Conservation (phyloP, 208 protist species). For the Trypanosomatidae sp. region DNA sequence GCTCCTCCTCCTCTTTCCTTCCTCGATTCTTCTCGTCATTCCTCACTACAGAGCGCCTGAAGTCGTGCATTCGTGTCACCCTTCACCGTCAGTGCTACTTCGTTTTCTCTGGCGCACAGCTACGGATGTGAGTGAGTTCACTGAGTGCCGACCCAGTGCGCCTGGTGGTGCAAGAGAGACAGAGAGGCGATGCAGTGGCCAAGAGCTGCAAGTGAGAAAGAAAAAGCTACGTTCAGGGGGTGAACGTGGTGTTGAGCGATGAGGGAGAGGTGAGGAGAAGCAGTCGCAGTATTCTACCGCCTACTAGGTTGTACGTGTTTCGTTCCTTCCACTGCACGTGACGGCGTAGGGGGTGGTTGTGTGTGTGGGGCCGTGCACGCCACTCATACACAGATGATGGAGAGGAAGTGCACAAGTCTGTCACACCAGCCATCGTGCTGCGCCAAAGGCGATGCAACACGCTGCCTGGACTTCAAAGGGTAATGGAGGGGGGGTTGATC, state of each 20-base stretch:
- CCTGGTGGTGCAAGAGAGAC: not conserved
- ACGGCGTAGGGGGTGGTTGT: not conserved
- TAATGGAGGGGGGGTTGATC: not conserved
- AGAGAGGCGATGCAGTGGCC: not conserved
- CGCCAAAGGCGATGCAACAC: not conserved
- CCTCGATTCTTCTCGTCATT: not conserved
- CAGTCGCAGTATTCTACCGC: not conserved
- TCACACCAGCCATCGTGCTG: not conserved
- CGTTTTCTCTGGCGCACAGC: not conserved
- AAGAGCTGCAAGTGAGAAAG: not conserved
- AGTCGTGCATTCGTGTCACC: not conserved
- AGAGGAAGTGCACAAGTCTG: not conserved
- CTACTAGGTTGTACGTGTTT: conserved; percentile 3
- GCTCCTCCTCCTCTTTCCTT: not conserved
- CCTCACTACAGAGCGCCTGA: not conserved
- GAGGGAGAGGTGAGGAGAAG: not conserved
- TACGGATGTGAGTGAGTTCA: not conserved
- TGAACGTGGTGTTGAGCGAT: too few relatives aligned
- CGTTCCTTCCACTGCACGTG: not conserved
- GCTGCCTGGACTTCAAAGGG: not conserved
- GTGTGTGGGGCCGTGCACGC: not conserved
- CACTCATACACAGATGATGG: not conserved
- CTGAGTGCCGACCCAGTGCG: not conserved
- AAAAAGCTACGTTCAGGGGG: not conserved
- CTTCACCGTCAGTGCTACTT: not conserved